phyloP scores from a whole-genome alignment of 441 rosid species.

The Bruguiera hainesii region DNA sequence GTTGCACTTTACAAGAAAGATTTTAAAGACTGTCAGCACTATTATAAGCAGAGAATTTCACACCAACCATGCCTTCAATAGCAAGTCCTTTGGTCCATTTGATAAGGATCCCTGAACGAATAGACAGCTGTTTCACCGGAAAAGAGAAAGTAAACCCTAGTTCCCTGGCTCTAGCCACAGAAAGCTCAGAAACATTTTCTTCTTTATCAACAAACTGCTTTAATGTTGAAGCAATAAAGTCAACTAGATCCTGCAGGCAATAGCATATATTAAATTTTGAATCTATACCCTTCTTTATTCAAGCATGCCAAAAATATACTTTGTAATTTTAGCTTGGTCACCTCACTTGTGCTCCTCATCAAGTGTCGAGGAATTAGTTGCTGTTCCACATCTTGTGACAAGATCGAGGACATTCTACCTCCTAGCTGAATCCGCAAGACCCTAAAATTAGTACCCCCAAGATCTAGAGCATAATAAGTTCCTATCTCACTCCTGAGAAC shows the following conservation, averaged over 20 bases:
- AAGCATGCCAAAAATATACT: neutral
- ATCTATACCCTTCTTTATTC: neutral
- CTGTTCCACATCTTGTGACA: conserved; percentile 56
- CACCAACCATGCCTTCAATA: conserved; percentile 76
- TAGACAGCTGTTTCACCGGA: conserved; percentile 79
- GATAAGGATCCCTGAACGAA: conserved; percentile 62
- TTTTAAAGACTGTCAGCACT: neutral
- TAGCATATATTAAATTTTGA: conserved; percentile 4
- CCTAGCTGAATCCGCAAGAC: conserved; percentile 74
- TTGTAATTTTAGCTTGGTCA: conserved; percentile 21
- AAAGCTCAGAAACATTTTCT: conserved; percentile 40
- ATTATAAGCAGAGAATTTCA: neutral
- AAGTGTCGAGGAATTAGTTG: conserved; percentile 61
- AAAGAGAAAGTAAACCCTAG: conserved; percentile 95
- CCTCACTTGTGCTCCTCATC: conserved; percentile 77
- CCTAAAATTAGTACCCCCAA: conserved; percentile 88
- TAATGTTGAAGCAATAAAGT: conserved; percentile 68
- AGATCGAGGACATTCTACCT: conserved; percentile 58
- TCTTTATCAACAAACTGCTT: conserved; percentile 71
- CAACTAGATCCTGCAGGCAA: conserved; percentile 70
- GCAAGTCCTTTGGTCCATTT: conserved; percentile 92
- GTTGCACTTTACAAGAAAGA: neutral
- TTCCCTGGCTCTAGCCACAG: conserved; percentile 42
- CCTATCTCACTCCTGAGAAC: conserved; percentile 76
- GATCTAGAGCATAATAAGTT: conserved; percentile 78